Percentiles rank a stretch among this genome's conserved stretches.
Evolutionary conservation across 106 monocot species (phyloP).

Genomic region (Dendrobium catenatum): DNA sequence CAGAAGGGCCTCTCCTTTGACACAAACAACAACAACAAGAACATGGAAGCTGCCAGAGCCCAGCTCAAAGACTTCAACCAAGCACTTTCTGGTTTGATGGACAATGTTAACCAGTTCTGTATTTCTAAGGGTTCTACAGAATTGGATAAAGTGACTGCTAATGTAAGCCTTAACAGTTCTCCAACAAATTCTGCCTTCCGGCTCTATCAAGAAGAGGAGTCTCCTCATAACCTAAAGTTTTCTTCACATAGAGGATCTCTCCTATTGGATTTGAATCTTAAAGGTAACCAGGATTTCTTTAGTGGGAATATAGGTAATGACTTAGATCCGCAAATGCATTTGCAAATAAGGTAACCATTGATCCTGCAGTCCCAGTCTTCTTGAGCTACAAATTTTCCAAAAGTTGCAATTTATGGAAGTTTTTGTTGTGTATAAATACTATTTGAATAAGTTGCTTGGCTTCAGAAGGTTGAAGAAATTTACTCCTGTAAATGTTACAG

Average conservation of each 20-base stretch:
- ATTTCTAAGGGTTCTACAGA: conserved; percentile 17
- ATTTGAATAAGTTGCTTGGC: not conserved
- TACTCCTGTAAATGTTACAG: not conserved
- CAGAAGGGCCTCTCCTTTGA: conserved; percentile 43
- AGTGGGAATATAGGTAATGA: conserved; percentile 27
- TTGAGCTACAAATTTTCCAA: not conserved
- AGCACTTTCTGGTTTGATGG: conserved; percentile 37
- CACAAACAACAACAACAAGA: conserved; percentile 7
- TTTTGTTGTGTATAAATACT: conserved; percentile 3
- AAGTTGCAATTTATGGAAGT: not conserved
- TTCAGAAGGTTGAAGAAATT: not conserved
- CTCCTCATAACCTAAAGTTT: conserved; percentile 17
- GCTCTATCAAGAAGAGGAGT: conserved; percentile 19
- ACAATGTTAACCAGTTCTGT: conserved; percentile 24
- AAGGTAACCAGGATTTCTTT: conserved; percentile 38
- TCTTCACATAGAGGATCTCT: conserved; percentile 15
- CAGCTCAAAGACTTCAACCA: conserved; percentile 42
- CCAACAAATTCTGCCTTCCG: conserved; percentile 12
- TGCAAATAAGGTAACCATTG: conserved; percentile 16
- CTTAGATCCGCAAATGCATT: conserved; percentile 38
- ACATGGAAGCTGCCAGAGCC: conserved; percentile 22
- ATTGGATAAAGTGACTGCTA: not conserved
- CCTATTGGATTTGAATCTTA: conserved; percentile 50
- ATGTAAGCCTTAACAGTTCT: not conserved
- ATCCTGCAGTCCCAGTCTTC: not conserved